Evolutionary conservation across 2,329 filamentous ascomycete species (phyloP).

Genomic region (Pseudopyrenochaeta lycopersici): DNA sequence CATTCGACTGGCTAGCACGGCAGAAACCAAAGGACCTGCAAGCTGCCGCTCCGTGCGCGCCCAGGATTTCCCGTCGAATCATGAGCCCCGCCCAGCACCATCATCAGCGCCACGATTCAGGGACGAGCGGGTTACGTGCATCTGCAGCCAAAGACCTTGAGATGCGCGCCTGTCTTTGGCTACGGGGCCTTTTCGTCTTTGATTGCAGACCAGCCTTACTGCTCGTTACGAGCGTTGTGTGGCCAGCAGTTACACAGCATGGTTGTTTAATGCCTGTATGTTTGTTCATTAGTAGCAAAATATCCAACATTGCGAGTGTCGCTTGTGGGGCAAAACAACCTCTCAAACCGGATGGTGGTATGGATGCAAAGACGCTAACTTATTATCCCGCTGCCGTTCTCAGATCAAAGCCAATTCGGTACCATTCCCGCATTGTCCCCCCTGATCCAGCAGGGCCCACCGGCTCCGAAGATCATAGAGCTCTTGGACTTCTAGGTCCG

Average conservation of each 20-base stretch:
- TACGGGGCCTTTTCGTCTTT: conserved; percentile 20
- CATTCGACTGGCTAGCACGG: conserved; percentile 31
- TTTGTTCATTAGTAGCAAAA: conserved; percentile 32
- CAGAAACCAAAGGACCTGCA: conserved; percentile 32
- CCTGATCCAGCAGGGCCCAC: conserved; percentile 41
- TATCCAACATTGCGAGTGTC: conserved; percentile 46
- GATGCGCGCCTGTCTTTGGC: conserved; percentile 31
- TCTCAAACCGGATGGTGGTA: conserved; percentile 36
- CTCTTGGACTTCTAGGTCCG: conserved; percentile 34
- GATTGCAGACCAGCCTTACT: conserved; percentile 28
- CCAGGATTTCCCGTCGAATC: conserved; percentile 40
- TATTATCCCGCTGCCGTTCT: conserved; percentile 40
- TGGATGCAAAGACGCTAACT: conserved; percentile 35
- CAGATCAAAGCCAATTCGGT: conserved; percentile 45
- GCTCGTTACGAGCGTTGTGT: conserved; percentile 18
- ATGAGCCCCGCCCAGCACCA: conserved; percentile 27
- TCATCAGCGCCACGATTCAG: conserved; percentile 42
- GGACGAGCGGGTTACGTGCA: conserved; percentile 43
- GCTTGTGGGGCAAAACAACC: conserved; percentile 35
- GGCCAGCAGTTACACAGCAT: conserved; percentile 12
- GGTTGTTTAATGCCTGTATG: conserved; percentile 21
- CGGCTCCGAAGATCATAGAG: conserved; percentile 37
- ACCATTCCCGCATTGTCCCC: conserved; percentile 40
- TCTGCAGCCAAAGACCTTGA: conserved; percentile 17
- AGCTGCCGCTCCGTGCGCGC: conserved; percentile 42